A percentile compares a stretch with the other conserved stretches of the same genome.
phyloP scores from a whole-genome alignment of 1,284 basidiomycete genomes.

The Ustilago curta region DNA sequence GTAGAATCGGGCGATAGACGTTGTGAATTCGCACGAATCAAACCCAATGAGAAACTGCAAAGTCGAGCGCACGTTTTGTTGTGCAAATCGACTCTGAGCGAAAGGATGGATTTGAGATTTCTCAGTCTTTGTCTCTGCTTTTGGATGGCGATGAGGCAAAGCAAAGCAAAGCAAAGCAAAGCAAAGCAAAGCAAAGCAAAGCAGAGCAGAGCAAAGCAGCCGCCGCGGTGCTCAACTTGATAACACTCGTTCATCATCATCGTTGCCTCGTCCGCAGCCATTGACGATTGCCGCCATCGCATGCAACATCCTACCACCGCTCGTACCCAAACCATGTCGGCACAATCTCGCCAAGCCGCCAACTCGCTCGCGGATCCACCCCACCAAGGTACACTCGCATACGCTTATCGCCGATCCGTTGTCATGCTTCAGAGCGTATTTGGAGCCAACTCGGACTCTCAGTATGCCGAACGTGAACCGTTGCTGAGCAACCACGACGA shows the following conservation, averaged over 20 bases:
- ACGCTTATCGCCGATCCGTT: constrained; percentile 58
- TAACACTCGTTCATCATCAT: no score
- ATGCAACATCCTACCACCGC: background rate
- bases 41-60: constrained; percentile 11
- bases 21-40: constrained; percentile 7
- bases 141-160: no score
- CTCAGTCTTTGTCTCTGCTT: no score
- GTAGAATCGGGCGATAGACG: background rate
- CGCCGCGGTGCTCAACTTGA: no score
- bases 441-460: constrained; percentile 38
- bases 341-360: constrained; percentile 31
- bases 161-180: no score
- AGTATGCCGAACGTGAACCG: constrained; percentile 57
- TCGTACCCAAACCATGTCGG: constrained; percentile 18
- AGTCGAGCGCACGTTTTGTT: constrained; percentile 15
- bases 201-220: no score
- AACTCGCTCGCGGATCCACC: constrained; percentile 45
- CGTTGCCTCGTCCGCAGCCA: no score
- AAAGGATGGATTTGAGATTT: no score
- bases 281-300: no score
- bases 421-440: constrained; percentile 56
- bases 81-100: no score
- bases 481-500: constrained; percentile 31
- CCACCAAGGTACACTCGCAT: constrained; percentile 52
- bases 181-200: no score